These are phyloP conservation scores for Herpetomonas samuelpessoai DNA, from an alignment of 208 protist species.

Conservation along the genomic window DNA sequence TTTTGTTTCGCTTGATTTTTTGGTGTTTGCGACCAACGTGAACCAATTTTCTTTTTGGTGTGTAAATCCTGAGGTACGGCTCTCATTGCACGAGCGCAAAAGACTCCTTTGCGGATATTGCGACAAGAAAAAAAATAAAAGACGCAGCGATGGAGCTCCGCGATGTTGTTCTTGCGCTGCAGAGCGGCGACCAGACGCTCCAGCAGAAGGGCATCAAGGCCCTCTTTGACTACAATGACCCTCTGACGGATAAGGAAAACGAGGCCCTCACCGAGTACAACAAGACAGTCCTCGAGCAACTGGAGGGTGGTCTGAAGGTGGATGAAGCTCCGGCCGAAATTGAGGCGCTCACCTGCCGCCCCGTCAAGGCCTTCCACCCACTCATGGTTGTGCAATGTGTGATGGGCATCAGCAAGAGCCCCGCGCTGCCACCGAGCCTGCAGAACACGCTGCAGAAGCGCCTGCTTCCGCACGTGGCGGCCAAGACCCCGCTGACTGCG, in stretches of 20 bases:
- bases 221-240: constrained; percentile 70
- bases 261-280: constrained; percentile 48
- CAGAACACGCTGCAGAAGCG: constrained; percentile 64
- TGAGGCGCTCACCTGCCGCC: constrained; percentile 33
- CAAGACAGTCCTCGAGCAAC: constrained; percentile 38
- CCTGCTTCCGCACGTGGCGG: constrained; percentile 46
- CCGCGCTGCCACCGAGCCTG: constrained; percentile 34
- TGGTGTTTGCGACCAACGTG: background rate
- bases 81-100: too few relatives aligned
- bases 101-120: too few relatives aligned
- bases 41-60: constrained; percentile 10
- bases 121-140: too few relatives aligned
- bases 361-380: constrained; percentile 50
- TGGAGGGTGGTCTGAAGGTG: constrained; percentile 56
- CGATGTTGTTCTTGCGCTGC: constrained; percentile 43
- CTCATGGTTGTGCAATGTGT: constrained; percentile 74
- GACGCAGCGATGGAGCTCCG: constrained; percentile 65
- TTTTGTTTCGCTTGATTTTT: too few relatives aligned
- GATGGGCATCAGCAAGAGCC: constrained; percentile 46
- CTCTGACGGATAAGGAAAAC: constrained; percentile 68
- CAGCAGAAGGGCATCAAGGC: constrained; percentile 37
- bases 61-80: too few relatives aligned
- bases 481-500: constrained; percentile 37
- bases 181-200: constrained; percentile 23
- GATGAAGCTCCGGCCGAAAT: constrained; percentile 50